phyloP scores from a whole-genome alignment of 2,329 filamentous ascomycete species.

The Scytalidium sp. region DNA sequence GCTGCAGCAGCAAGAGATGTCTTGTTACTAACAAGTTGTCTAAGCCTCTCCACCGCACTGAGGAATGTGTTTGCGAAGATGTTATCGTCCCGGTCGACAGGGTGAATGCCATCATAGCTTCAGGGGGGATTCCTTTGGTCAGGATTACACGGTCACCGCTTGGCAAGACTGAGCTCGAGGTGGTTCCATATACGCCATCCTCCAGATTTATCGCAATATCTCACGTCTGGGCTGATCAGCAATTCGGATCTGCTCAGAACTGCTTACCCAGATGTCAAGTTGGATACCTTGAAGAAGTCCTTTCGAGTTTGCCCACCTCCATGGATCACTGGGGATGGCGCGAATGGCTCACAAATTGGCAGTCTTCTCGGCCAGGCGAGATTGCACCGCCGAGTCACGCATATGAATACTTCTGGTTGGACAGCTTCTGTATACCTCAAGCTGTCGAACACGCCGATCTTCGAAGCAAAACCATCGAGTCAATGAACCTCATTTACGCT shows the following conservation, averaged over 20 bases:
- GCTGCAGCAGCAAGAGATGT: background rate
- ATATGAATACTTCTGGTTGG: background rate
- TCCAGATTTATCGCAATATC: background rate
- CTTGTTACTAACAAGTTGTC: background rate
- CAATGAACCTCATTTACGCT: background rate
- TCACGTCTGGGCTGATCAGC: background rate
- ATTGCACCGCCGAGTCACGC: background rate
- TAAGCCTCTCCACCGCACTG: background rate
- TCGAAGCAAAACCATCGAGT: background rate
- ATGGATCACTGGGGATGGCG: background rate
- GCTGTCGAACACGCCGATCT: background rate
- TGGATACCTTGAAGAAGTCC: background rate
- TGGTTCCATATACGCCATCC: background rate
- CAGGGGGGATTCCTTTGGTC: background rate
- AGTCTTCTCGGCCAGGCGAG: background rate
- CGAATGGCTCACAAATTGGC: background rate
- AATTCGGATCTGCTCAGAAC: background rate
- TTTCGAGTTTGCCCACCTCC: background rate
- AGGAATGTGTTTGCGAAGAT: background rate
- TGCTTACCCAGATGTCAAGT: background rate
- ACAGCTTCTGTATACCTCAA: background rate
- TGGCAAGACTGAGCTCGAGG: background rate
- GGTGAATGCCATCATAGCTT: background rate
- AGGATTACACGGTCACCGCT: background rate
- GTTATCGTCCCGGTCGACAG: background rate